Base-by-base conservation (phyloP, 2,329 filamentous ascomycete genomes). In the Capronia americana region DNA sequence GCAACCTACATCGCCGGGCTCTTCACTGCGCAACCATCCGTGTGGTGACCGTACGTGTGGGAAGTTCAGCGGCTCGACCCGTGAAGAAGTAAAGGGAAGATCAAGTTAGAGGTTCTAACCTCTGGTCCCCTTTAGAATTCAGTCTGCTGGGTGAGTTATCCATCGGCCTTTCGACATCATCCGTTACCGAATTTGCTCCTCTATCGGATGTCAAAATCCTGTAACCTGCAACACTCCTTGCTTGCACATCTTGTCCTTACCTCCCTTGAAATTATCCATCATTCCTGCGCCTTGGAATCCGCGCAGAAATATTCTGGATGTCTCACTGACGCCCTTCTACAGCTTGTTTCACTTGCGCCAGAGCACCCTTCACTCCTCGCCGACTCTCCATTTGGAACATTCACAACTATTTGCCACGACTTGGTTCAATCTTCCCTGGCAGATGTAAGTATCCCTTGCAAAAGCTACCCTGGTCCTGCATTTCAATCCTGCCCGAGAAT, bases 231-330 rank as follows among this genome's bases (percentile, higher is more conserved):
- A 61, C 61, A 34, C 62, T 64, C 68, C 63, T 67, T 70, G 61
- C 68, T 64, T 66, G 46, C 53, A 55, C 62, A 60, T 41, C 60
- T 34, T 58, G 54, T 63, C 64, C 67, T 66, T 69, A 30, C 64
- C 41, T 66, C 26, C 6, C n/a, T 23, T 56, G 32, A 67, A 60
- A 67, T 61, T 67, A 57, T 61, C 46, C 20, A 51, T 54, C 55
- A 63, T 63, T 63, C 50, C 50, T 51, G 17, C 38, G 58, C 17
- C 58, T 34, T 53, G 57, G 50, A 56, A 44, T 34, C 44, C 44
- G 17, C 28, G 23, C 20, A 17, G 48, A 55, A 55, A 32, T 55
- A 48, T 28, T 41, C 44, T 51, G 60, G 54, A 64, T 65, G 56
- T 62, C 57, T 65, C 34, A 60, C 68, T 70, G 59, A 70, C 65